Evolutionary conservation across 2,329 filamentous ascomycete species (phyloP), one percentile per base, ranked within the genome.

Genomic region (Penicillium psychrosexuale): DNA sequence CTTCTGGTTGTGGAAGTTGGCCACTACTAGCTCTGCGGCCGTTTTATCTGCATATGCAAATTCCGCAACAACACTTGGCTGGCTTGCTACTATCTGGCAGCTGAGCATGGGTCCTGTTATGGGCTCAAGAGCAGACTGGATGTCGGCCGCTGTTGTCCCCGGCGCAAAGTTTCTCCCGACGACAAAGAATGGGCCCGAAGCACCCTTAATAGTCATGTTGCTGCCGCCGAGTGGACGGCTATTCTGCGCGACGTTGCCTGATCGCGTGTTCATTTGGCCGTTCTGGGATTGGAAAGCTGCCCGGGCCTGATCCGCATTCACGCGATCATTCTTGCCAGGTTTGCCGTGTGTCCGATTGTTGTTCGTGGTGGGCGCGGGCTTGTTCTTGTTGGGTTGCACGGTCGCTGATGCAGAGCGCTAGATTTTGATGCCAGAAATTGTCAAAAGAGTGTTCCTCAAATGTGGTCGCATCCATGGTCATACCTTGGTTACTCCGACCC

Each of bases 121-220:
- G 3, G 78, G 76, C 51, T 76, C 74, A 67, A 87, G 76, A 30
- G 84, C 83, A 39, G 82, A 79, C 65, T 86, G 81, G 43, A 87
- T 86, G 61, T 87, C 84, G 27, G 82, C 82, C 15, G 83, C 84
- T 2, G 84, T 86, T 0, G 84, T 87, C 15, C 84, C 84, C n/a
- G 81, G 80, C 13, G 84, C 84, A 66, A 87, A 87, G 70, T 87
- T 87, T 66, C 78, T 80, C 7, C 82, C 84, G 47, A 84, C 70
- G 7, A 87, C 81, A 6, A 81, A 76, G 64, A 80, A 84, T 3
- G 82, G 82, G 1, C 80, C 81, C 11, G 72, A 72, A 19, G 72
- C 69, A 46, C 84, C 84, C 66, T 78, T 78, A 56, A 87, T 85
- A 66, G 72, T 82, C 56, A 86, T 76, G 36, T 79, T 54, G 38